phyloP scores from a whole-genome alignment of 352 stramenopile genomes.

The Peronospora belbahrii region DNA sequence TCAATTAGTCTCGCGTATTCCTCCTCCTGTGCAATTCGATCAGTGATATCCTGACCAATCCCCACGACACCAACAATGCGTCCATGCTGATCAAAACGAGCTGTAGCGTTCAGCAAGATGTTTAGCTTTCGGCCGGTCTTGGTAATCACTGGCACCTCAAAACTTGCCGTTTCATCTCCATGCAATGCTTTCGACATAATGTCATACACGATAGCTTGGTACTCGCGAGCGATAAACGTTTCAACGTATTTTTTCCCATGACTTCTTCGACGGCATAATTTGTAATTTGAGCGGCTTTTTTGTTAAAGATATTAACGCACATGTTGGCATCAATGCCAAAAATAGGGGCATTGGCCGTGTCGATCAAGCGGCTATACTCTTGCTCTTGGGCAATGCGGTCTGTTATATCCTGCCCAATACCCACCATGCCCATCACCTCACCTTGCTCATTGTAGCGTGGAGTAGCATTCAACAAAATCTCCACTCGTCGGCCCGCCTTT shows the following conservation, averaged over 20 bases:
- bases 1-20: slow-evolving; percentile 64
- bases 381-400: slow-evolving; percentile 53
- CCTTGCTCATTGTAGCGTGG: slow-evolving; percentile 54
- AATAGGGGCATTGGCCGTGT: slow-evolving; percentile 64
- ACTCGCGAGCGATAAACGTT: slow-evolving; percentile 47
- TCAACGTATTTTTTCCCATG: slow-evolving; percentile 46
- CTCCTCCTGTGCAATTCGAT: slow-evolving; percentile 54
- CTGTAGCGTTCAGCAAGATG: slow-evolving; percentile 46
- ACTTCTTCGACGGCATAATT: slow-evolving; percentile 50
- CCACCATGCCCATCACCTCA: slow-evolving; percentile 67
- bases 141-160: slow-evolving; percentile 60
- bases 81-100: slow-evolving; percentile 40
- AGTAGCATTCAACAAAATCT: slow-evolving; percentile 64
- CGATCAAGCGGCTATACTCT: slow-evolving; percentile 61
- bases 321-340: slow-evolving; percentile 63
- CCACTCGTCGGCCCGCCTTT: slow-evolving; percentile 30
- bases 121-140: slow-evolving; percentile 33
- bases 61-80: slow-evolving; percentile 46
- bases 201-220: slow-evolving; percentile 35
- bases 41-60: slow-evolving; percentile 46
- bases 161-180: slow-evolving; percentile 46
- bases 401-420: slow-evolving; percentile 70
- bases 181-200: slow-evolving; percentile 52
- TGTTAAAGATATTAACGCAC: slow-evolving; percentile 61
- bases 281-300: slow-evolving; percentile 48